Evolutionary conservation across 306 rosid genomes (phyloP), one percentile per base, ranked within the genome.

Genomic region (Prinsepia uniflora): DNA sequence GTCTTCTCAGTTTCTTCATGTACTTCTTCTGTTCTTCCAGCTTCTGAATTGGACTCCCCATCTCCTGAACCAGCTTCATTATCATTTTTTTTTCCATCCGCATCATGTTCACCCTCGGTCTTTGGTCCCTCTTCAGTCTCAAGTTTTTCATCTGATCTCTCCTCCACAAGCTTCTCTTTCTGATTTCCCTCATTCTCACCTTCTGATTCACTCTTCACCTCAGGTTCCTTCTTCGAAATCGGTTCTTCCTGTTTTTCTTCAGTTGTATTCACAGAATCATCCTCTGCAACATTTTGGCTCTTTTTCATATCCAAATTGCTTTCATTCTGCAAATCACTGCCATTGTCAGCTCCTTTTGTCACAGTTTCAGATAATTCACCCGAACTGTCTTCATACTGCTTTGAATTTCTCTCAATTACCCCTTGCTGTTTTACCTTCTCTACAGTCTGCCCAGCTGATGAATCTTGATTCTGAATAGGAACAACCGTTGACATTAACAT

Each of bases 401-500:
- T 76, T 17, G 81, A 72, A 75, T 48, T 57, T 48, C 43, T 75
- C 56, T 75, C 78, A 53, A 72, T 63, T 17, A 71, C 76, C 36
- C 68, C 49, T 58, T 69, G 77, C 18, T 1, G 41, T 34, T 81
- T 83, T 24, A 73, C 82, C 78, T 76, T 83, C 67, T 72, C 73
- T 54, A 76, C 47, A n/a, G 80, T 46, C 78, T 86, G 81, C 65
- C 82, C 66, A 39, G 77, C 80, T 63, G 74, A 76, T 45, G 80
- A 36, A 59, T 48, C 85, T 70, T 84, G 72, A 82, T 75, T 86
- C 78, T 88, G 85, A 72, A 78, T 62, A 11, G 92, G 89, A 72
- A 34, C 87, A 42, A 77, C 76, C 63, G 89, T 85, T 66, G 96
- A 84, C 88, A 87, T 88, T 43, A 76, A 73, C 76, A 89, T 78